These are phyloP conservation scores for Heterobasidion irregulare DNA, from an alignment of 1,284 basidiomycete species.

Conservation along the genomic window DNA sequence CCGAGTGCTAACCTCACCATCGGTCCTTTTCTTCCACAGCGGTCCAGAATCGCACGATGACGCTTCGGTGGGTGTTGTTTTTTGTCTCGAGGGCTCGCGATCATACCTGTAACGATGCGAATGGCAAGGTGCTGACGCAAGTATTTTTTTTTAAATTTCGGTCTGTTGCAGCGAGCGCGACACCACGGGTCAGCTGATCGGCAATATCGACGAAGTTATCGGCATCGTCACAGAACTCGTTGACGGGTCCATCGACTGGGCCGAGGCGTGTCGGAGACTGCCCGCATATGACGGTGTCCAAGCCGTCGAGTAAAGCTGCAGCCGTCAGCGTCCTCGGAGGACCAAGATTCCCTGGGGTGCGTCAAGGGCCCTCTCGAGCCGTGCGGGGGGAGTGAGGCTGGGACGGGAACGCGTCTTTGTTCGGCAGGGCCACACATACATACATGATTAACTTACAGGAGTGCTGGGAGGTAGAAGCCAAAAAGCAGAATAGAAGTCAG, in stretches of 20 bases:
- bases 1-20: neutral
- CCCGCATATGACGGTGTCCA: constrained; percentile 88
- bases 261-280: constrained; percentile 65
- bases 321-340: too few relatives aligned
- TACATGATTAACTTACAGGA: too few relatives aligned
- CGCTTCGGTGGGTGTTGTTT: constrained; percentile 54
- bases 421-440: too few relatives aligned
- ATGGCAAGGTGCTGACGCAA: neutral
- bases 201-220: constrained; percentile 88
- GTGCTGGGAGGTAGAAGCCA: too few relatives aligned
- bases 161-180: constrained; percentile 71
- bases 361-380: too few relatives aligned
- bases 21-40: constrained; percentile 35
- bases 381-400: too few relatives aligned
- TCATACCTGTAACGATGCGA: constrained; percentile 1
- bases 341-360: too few relatives aligned
- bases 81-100: neutral
- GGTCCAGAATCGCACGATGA: constrained; percentile 82
- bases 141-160: neutral
- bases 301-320: constrained; percentile 26
- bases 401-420: too few relatives aligned
- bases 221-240: constrained; percentile 72
- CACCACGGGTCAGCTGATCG: constrained; percentile 90
- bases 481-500: too few relatives aligned
- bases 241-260: constrained; percentile 71